phyloP scores from a whole-genome alignment of 129 eudicot genomes.

The Gnaphalium uliginosum region DNA sequence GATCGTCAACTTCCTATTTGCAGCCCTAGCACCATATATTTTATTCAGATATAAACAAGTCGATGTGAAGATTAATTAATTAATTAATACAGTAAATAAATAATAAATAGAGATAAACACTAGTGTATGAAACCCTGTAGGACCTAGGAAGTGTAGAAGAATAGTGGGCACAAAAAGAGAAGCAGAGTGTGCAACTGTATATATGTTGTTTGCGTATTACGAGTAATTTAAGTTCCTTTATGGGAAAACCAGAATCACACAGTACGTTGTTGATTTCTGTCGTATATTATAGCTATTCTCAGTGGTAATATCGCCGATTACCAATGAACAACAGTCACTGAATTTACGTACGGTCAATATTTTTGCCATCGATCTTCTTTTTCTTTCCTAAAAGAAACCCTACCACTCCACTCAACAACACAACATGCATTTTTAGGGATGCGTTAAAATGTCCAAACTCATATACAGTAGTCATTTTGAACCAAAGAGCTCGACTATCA shows the following conservation, averaged over 20 bases:
- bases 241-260: constrained; percentile 12
- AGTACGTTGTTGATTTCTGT: neutral
- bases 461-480: too few species aligned
- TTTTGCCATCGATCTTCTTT: neutral
- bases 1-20: constrained; percentile 21
- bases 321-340: constrained; percentile 35
- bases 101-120: too few species aligned
- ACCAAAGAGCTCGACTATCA: too few species aligned
- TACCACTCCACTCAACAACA: neutral
- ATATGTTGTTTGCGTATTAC: neutral
- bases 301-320: constrained; percentile 30
- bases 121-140: neutral
- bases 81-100: too few species aligned
- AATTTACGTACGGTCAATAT: constrained; percentile 22
- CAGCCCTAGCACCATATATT: constrained; percentile 15
- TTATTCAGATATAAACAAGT: neutral
- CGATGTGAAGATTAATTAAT: neutral
- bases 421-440: neutral
- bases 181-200: neutral
- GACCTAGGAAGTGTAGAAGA: neutral
- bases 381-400: neutral
- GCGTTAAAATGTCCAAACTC: neutral
- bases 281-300: constrained; percentile 20
- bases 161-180: constrained; percentile 38
- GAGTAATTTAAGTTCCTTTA: constrained; percentile 3